Percentiles rank a stretch among this genome's conserved stretches.
Evolutionary conservation across 306 rosid genomes (phyloP).

Genomic region (Medicago arabica): DNA sequence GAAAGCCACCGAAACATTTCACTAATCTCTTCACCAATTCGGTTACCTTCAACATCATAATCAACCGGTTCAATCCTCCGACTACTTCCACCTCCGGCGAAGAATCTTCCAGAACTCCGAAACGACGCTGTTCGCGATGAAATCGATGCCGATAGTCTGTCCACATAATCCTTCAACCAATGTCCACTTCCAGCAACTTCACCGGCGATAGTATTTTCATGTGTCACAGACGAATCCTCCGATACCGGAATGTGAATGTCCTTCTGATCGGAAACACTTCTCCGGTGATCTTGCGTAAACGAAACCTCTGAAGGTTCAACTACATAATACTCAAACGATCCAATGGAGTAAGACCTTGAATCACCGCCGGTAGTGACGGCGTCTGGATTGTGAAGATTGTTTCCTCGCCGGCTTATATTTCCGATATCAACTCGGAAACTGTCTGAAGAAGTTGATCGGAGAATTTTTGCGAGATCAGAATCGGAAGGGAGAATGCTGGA

Average conservation of each 20-base stretch:
- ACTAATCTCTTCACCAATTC: conserved; percentile 80
- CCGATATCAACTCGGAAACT: conserved; percentile 78
- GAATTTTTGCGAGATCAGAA: conserved; percentile 54
- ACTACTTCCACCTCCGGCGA: conserved; percentile 63
- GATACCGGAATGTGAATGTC: conserved; percentile 45
- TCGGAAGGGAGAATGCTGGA: conserved; percentile 60
- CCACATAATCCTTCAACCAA: conserved; percentile 86
- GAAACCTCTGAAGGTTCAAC: conserved; percentile 73
- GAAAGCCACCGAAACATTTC: conserved; percentile 93
- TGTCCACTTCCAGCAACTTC: conserved; percentile 66
- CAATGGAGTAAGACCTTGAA: conserved; percentile 69
- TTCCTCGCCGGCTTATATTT: conserved; percentile 59
- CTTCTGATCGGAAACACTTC: conserved; percentile 61
- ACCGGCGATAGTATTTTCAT: conserved; percentile 49
- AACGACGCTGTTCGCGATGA: conserved; percentile 77
- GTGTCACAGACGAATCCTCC: background rate
- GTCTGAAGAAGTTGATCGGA: conserved; percentile 35
- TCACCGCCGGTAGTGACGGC: background rate
- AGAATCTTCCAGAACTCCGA: conserved; percentile 83
- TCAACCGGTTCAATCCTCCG: conserved; percentile 75
- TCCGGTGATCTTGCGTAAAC: conserved; percentile 52
- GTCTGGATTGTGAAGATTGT: background rate
- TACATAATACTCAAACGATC: conserved; percentile 77
- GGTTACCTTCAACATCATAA: conserved; percentile 60
- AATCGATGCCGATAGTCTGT: conserved; percentile 66